Percentiles rank a stretch among this genome's conserved stretches.
These are phyloP conservation scores for Trichocladium uniseriatum DNA, from an alignment of 495 filamentous ascomycete species.

Conservation along the genomic window DNA sequence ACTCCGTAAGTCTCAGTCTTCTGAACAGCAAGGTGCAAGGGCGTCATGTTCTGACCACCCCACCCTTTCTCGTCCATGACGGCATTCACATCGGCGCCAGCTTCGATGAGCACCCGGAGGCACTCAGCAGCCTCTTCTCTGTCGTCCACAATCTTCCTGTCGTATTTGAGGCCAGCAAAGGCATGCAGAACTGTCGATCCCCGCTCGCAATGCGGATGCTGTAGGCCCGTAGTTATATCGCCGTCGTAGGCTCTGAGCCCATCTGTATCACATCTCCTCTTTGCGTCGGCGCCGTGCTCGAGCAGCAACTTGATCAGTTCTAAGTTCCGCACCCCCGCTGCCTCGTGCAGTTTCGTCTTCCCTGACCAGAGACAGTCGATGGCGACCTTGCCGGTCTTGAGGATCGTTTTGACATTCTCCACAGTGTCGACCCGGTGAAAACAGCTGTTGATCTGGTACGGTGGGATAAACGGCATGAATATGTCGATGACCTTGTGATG, in stretches of 20 bases:
- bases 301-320: conserved; percentile 17
- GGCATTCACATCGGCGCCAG: conserved; percentile 7
- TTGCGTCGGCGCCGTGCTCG: conserved; percentile 7
- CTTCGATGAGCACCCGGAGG: not conserved
- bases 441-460: not conserved
- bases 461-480: conserved; percentile 2
- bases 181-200: not conserved
- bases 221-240: not conserved
- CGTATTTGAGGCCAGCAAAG: not conserved
- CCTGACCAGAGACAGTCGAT: not conserved
- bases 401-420: not conserved
- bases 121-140: not conserved
- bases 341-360: not conserved
- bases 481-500: not conserved
- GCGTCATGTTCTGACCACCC: conserved; percentile 13
- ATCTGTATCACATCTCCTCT: not conserved
- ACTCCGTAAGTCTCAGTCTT: no score
- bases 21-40: conserved; percentile 17
- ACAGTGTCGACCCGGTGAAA: not conserved
- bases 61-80: conserved; percentile 2
- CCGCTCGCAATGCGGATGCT: not conserved
- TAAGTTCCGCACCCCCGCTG: not conserved
- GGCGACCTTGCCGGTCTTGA: not conserved
- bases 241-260: not conserved
- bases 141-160: not conserved